Evolutionary conservation across 2,329 filamentous ascomycete species (phyloP), one percentile per base, ranked within the genome.

Genomic region (Cordyceps tenuipes): DNA sequence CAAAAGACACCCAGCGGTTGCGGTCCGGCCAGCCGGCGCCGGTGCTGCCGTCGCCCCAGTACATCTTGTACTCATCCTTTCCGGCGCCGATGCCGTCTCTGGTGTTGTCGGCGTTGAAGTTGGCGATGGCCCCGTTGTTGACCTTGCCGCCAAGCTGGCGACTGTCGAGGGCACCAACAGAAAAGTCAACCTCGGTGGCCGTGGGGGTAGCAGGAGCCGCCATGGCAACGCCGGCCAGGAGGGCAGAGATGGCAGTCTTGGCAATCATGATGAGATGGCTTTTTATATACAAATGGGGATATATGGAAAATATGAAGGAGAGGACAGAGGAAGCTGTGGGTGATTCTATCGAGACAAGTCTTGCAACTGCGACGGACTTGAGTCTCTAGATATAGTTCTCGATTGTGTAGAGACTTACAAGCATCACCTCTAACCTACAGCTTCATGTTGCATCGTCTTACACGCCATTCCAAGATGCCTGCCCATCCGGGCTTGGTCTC

Each of bases 1-100:
- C 59, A 54, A 69, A 70, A 10, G 67, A 68, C 7, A 70, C 64
- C 70, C 71, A 73, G 39, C 64, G 57, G 55, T 62, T 55, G 31
- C 63, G 61, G 17, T 63, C 58, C 5, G 71, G 71, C 71, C 71
- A 73, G 39, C 69, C 70, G 17, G 64, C 67, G 5, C 57, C 62
- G 39, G 64, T 61, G 36, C 64, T 67, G 41, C 71, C 71, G 21
- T 67, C 64, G 5, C 69, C 70, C 15, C 59, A 65, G 61, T 71
- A 71, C 63, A 68, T 65, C 17, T 53, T 66, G 61, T 74, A 74
- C 3, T 49, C 41, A 62, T 73, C 71, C 10, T 44, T 39, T 29
- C 68, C 67, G 47, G 48, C 53, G 23, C 66, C 66, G 29, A 61
- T 49, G 12, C 64, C 64, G 44, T 62, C 59, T 21, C 61, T 48